Conservation (phyloP, 176 grass and related monocot genomes). For the Phyllostachys edulis region DNA sequence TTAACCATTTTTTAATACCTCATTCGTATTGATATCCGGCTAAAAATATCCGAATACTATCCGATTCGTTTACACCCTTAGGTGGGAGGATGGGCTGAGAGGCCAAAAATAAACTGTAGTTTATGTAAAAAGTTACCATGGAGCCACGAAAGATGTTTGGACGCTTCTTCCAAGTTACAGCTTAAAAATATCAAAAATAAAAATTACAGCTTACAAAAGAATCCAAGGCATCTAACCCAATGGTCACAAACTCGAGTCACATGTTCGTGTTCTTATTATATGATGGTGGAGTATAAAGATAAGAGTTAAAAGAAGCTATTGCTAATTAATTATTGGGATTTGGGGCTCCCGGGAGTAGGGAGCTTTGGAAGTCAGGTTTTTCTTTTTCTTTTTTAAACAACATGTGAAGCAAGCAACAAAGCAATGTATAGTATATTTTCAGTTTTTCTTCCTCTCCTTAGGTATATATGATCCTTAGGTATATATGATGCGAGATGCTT, state of each 20-base stretch:
- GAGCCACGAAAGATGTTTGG: slow-evolving; percentile 66
- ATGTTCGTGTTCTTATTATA: slow-evolving; percentile 29
- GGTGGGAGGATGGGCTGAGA: no score
- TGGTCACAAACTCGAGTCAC: slow-evolving; percentile 29
- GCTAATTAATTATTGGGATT: not conserved
- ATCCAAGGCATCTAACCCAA: slow-evolving; percentile 32
- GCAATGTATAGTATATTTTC: not conserved
- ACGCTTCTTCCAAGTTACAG: slow-evolving; percentile 46
- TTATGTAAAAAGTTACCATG: slow-evolving; percentile 49
- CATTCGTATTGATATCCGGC: no score
- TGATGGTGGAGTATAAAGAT: slow-evolving; percentile 31
- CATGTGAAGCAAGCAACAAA: slow-evolving; percentile 13
- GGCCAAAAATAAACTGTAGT: slow-evolving; percentile 2
- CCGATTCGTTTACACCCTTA: no score
- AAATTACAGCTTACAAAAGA: slow-evolving; percentile 29
- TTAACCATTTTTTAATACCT: no score
- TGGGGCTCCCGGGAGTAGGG: slow-evolving; percentile 30
- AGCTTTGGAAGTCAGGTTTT: slow-evolving; percentile 30
- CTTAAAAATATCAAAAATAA: slow-evolving; percentile 13
- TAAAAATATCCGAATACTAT: no score
- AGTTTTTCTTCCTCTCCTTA: not conserved
- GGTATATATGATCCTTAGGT: no score
- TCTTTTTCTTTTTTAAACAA: not conserved
- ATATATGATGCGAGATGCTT: no score
- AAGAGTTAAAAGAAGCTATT: not conserved